Evolutionary conservation across 1,139 yeast species (phyloP), one percentile per base, ranked within the genome.

Genomic region (Hyphopichia khmerensis): DNA sequence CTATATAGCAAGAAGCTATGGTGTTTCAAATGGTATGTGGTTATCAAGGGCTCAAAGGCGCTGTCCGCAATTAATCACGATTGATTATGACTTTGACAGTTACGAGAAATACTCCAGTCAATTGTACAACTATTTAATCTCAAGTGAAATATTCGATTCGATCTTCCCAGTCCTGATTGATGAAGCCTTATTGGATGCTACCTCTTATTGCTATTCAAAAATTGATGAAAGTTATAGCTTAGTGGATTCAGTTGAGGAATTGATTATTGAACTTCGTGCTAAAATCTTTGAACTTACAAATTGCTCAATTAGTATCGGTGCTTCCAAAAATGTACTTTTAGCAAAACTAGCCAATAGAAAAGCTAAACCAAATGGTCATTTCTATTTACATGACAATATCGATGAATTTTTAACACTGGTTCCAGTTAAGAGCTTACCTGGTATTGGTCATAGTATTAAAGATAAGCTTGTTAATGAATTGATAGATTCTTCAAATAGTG

Each of bases 1-100:
- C 58, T 93, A 93, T 58, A 82, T 76, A 9, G 96, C 97, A 0
- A 72, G 98, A 29, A 60, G 67, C 30, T 71, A 48, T 48, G 97
- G 98, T 0, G 81, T 93, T 2, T 69, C 60, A 36, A 91, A 93
- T 60, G 97, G 98, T 0, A 87, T 86, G 95, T 91, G 97, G 97
- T 75, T 87, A 1, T 66, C 79, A 1, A 56, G 67, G 6, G 98
- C 97, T 0, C 69, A 64, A 46, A 59, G 63, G 35, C 47, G 78
- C 33, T 87, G 97, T 53, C 95, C 96, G 0, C 67, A 76, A 3
- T 60, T 91, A 32, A 62, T 77, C 2, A 67, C 79, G 15, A 55
- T 90, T 21, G 84, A 81, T 4, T 91, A 90, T 59, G 87, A 89
- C 45, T 91, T 90, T 60, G 81, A 76, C 6, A 75, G 77, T 5